Base-by-base conservation (phyloP, 1,284 basidiomycete genomes). In the Trichosporon inkin region DNA sequence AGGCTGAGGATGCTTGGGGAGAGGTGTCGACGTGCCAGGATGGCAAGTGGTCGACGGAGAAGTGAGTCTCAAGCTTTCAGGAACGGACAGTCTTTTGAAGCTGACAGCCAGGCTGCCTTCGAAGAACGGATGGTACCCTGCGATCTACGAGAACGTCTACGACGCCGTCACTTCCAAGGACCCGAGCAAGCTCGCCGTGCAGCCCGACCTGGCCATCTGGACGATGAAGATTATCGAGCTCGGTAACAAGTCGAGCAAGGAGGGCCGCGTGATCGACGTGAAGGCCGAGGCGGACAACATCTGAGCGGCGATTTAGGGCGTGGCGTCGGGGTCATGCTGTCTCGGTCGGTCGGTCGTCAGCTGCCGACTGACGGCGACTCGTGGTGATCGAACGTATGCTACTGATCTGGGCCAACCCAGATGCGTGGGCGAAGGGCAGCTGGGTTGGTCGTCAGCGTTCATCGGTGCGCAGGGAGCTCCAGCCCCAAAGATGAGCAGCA, bases 221-320 rank as follows among this genome's bases (percentile, higher is more conserved):
- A 66, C 64, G 17, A 66, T 67, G 57, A 62, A 57, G 35, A 61
- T 69, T 53, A 68, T 70, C 35, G 69, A 73, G 59, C 55, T 69
- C n/a, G 70, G 69, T 22, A 57, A 66, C 49, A 47, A 67, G 61
- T 68, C 67, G 8, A 71, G 68, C 19, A 63, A 60, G 39, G 65
- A 71, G 59, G 70, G 71, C 10, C 56, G 64, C 5, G 57, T 63
- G 14, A 53, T 66, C 14, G 55, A 61, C 16, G 59, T 66, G 10
- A 32, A 58, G 36, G 44, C 44, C 44, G 44, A 49, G 44, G 44
- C 44, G 24, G 44, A 28, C 44, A 28, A 49, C 22, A 10, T 49
- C 44, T 49, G 24, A 49, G 22, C n/a, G 6, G 20, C 20, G 40
- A 14, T 1, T 14, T 20, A 20, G 39, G 39, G 22, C 22, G 22